These are phyloP conservation scores for Gastrolobium villosum DNA, from an alignment of 306 rosid genomes.

Conservation along the genomic window DNA sequence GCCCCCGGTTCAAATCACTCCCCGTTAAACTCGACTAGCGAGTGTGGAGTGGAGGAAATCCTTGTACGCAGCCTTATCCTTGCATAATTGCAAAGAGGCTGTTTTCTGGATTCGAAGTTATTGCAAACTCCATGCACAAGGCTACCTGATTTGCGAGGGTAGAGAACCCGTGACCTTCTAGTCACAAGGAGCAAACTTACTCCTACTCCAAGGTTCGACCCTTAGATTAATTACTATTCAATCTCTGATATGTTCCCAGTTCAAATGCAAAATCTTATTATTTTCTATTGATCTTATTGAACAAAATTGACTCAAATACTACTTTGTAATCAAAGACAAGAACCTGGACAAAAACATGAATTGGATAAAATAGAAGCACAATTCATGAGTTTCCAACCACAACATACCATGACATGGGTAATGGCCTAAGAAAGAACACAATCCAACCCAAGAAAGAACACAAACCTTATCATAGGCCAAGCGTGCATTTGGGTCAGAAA, in stretches of 20 bases:
- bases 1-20: too few relatives aligned
- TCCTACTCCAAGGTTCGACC: too few relatives aligned
- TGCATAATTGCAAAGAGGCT: too few relatives aligned
- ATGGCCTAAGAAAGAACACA: not conserved
- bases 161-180: too few relatives aligned
- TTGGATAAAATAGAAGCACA: not conserved
- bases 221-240: not conserved
- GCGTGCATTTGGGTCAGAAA: slow-evolving; percentile 79
- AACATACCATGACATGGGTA: not conserved
- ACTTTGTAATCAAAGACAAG: not conserved
- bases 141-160: too few relatives aligned
- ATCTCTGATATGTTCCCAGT: slow-evolving; percentile 4
- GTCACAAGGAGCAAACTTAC: too few relatives aligned
- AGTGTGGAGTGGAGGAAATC: too few relatives aligned
- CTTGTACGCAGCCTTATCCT: too few relatives aligned
- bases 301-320: not conserved
- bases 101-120: too few relatives aligned
- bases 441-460: too few relatives aligned
- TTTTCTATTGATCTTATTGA: not conserved
- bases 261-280: slow-evolving; percentile 4
- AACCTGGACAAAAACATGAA: not conserved
- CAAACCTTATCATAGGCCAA: slow-evolving; percentile 80
- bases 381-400: slow-evolving; percentile 3
- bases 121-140: too few relatives aligned
- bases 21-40: too few relatives aligned